phyloP scores from a whole-genome alignment of 2,329 filamentous ascomycete genomes.

The Fusarium udum region DNA sequence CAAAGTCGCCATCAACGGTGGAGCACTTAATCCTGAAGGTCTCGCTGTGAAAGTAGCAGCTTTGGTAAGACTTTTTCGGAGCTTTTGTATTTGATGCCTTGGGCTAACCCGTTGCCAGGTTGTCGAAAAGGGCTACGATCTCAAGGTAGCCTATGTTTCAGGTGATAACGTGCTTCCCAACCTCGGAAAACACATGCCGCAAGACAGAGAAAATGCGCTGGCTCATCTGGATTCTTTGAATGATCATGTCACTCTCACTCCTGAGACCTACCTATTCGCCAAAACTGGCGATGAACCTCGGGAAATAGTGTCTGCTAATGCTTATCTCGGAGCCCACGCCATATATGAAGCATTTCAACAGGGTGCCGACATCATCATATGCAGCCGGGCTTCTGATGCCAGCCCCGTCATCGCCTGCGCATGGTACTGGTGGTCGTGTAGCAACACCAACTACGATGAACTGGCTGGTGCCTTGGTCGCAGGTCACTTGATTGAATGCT shows the following conservation, averaged over 20 bases:
- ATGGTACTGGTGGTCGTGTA: background rate
- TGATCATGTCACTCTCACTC: background rate
- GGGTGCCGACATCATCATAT: background rate
- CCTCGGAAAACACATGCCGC: background rate
- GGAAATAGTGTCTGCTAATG: background rate
- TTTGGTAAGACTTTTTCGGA: background rate
- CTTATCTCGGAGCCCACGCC: background rate
- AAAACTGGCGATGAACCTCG: background rate
- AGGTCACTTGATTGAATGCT: background rate
- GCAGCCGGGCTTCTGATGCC: background rate
- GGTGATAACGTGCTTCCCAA: background rate
- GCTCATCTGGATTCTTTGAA: background rate
- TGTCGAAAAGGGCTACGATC: background rate
- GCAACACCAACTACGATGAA: background rate
- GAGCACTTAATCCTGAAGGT: background rate
- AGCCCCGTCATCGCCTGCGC: background rate
- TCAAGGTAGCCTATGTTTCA: background rate
- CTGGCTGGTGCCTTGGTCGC: background rate
- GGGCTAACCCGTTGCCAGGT: background rate
- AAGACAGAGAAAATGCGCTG: background rate
- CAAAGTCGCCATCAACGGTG: background rate
- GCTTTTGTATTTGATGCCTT: accelerated
- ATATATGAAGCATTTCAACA: background rate
- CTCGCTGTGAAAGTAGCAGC: background rate
- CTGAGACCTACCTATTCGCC: background rate